A percentile compares a stretch with the other conserved stretches of the same genome.
Evolutionary conservation across 805 yeast species (phyloP).

Genomic region (Candida xiaguanensis): DNA sequence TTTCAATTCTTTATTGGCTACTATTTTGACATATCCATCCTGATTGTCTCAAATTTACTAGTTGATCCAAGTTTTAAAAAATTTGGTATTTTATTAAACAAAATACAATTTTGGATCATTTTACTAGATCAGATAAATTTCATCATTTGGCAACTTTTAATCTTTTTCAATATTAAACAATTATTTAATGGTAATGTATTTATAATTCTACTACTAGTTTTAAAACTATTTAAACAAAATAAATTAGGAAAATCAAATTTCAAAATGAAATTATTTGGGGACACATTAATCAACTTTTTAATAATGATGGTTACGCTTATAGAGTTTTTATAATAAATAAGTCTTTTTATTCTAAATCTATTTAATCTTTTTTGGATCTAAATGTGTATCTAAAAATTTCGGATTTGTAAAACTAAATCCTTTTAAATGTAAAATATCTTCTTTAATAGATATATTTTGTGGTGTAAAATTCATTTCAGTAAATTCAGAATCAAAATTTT

Average conservation of each 20-base stretch:
- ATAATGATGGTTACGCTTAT: conserved; percentile 1
- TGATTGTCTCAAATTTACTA: conserved; percentile 15
- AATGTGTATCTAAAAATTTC: conserved; percentile 21
- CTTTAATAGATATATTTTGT: conserved; percentile 16
- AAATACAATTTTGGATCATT: conserved; percentile 12
- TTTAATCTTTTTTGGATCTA: conserved; percentile 4
- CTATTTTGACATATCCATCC: conserved; percentile 20
- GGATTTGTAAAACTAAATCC: conserved; percentile 42
- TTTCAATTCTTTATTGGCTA: conserved; percentile 15
- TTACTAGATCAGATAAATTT: conserved; percentile 13
- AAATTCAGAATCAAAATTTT: conserved; percentile 41
- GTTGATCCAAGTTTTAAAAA: conserved; percentile 24
- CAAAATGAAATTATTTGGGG: conserved; percentile 3
- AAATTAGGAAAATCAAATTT: conserved; percentile 12
- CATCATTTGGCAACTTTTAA: conserved; percentile 15
- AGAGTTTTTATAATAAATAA: background rate
- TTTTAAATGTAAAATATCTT: conserved; percentile 36
- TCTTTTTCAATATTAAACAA: background rate
- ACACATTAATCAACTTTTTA: conserved; percentile 8
- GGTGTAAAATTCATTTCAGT: conserved; percentile 39
- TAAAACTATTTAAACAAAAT: conserved; percentile 20
- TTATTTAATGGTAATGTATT: background rate
- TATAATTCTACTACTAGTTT: conserved; percentile 8
- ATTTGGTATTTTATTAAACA: conserved; percentile 16
- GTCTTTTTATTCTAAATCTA: background rate